Conservation (phyloP, 106 monocot species). For the Dendrobium catenatum region DNA sequence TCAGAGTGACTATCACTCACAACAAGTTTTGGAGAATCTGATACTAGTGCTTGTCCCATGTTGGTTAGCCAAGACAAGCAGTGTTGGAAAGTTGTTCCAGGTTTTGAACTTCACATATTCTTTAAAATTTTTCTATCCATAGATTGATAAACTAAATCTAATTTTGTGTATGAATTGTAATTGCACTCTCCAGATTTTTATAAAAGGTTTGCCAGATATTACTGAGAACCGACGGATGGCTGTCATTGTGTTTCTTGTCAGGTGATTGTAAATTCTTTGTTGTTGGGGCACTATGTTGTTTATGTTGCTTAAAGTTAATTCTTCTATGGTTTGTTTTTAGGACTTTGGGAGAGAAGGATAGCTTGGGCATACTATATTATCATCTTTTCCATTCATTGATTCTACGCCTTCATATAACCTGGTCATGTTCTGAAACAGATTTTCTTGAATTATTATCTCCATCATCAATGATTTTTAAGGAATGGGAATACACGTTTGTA, state of each 20-base stretch:
- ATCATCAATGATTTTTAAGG: conserved; percentile 8
- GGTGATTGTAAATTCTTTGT: conserved; percentile 22
- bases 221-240: conserved; percentile 50
- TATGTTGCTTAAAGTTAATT: conserved; percentile 6
- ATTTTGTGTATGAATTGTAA: background rate
- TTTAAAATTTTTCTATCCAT: background rate
- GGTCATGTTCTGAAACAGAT: conserved; percentile 11
- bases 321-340: conserved; percentile 29
- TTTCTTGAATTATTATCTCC: conserved; percentile 9
- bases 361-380: conserved; percentile 47
- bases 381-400: conserved; percentile 52
- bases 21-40: conserved; percentile 70
- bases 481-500: conserved; percentile 78
- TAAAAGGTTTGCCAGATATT: conserved; percentile 65
- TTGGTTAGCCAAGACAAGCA: conserved; percentile 57
- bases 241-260: conserved; percentile 70
- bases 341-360: conserved; percentile 61
- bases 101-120: conserved; percentile 24
- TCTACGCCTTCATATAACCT: conserved; percentile 16
- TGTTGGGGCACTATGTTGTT: background rate
- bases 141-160: background rate
- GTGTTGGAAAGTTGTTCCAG: conserved; percentile 60
- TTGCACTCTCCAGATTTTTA: conserved; percentile 56
- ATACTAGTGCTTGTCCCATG: conserved; percentile 75
- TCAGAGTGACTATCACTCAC: conserved; percentile 76